Evolutionary conservation across 108 stramenopile genomes (phyloP).

Genomic region (Licmophora abbreviata): DNA sequence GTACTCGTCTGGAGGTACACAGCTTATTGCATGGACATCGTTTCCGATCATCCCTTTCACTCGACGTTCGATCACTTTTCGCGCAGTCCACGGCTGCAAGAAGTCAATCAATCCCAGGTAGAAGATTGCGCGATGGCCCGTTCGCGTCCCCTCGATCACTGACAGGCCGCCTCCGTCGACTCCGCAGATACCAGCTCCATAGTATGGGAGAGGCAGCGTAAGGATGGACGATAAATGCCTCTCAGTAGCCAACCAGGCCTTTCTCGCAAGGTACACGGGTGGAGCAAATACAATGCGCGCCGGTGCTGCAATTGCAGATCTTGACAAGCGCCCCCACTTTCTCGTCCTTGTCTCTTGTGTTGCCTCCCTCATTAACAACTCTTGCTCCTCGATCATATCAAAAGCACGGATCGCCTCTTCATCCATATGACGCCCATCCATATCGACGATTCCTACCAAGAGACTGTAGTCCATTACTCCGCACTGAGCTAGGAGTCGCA

Average conservation of each 20-base stretch:
- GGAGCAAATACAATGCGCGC: constrained; percentile 29
- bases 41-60: constrained; percentile 66
- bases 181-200: constrained; percentile 58
- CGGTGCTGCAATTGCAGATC: constrained; percentile 11
- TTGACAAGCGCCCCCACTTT: background rate
- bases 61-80: constrained; percentile 59
- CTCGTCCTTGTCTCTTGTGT: no score
- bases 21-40: constrained; percentile 63
- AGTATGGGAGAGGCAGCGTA: constrained; percentile 52
- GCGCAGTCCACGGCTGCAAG: constrained; percentile 73
- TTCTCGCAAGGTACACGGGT: constrained; percentile 10
- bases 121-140: constrained; percentile 45
- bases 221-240: constrained; percentile 17
- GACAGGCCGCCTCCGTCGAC: constrained; percentile 69
- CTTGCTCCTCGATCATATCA: background rate
- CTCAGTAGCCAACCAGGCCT: background rate
- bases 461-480: constrained; percentile 84
- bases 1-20: constrained; percentile 68
- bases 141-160: constrained; percentile 45
- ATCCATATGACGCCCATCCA: constrained; percentile 15
- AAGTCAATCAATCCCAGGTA: constrained; percentile 90
- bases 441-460: constrained; percentile 65
- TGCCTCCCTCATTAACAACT: background rate
- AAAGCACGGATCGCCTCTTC: background rate
- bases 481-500: constrained; percentile 55